phyloP scores from a whole-genome alignment of 495 filamentous ascomycete genomes.

The Hypoxylon trugodes region DNA sequence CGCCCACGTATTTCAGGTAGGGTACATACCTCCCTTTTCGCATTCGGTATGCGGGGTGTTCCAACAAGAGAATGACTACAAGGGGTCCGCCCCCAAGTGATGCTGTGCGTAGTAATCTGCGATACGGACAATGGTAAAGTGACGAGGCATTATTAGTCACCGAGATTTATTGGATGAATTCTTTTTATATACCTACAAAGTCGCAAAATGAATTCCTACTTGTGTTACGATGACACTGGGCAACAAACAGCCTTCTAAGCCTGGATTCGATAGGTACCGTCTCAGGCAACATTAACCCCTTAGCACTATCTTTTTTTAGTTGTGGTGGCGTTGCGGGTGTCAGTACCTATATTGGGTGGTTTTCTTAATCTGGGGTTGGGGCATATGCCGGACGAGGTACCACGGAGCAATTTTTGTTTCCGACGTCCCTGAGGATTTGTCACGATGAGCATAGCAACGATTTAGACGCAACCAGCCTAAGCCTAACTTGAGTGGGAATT shows the following conservation, averaged over 20 bases:
- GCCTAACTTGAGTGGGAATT: conserved; percentile 2
- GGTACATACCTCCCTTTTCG: conserved; percentile 2
- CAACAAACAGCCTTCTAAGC: conserved; percentile 12
- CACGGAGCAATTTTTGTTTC: conserved; percentile 31
- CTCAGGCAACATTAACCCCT: background rate
- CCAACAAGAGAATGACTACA: conserved; percentile 10
- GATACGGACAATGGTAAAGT: conserved; percentile 23
- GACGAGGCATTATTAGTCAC: conserved; percentile 32
- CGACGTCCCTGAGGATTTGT: conserved; percentile 24
- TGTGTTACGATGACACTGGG: conserved; percentile 15
- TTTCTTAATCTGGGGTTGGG: conserved; percentile 24
- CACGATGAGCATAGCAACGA: conserved; percentile 24
- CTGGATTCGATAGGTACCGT: conserved; percentile 1
- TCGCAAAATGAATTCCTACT: conserved; percentile 11
- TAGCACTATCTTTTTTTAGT: background rate
- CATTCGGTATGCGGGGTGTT: conserved; percentile 38
- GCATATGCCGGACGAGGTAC: conserved; percentile 17
- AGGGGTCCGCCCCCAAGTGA: conserved; percentile 7
- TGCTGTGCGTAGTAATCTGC: conserved; percentile 39
- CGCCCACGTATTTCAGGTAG: background rate
- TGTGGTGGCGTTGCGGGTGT: conserved; percentile 9
- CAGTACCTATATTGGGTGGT: background rate
- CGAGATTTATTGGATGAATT: too few relatives aligned
- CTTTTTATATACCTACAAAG: conserved; percentile 1
- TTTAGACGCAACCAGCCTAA: background rate